Evolutionary conservation across 768 basidiomycete species (phyloP).

Genomic region (Auricularia cornea): DNA sequence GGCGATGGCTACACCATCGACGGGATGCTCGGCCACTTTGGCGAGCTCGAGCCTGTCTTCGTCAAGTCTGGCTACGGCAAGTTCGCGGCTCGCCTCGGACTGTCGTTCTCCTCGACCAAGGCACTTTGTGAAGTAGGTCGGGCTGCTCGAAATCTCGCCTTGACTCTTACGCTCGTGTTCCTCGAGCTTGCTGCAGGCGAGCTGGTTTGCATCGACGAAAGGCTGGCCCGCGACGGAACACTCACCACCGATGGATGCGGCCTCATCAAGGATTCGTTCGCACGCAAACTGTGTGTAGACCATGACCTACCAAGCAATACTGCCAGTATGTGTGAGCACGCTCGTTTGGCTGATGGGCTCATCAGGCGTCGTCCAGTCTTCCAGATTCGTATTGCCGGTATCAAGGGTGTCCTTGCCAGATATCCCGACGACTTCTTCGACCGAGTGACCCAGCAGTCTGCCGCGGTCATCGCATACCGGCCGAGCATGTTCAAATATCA

Average conservation of each 20-base stretch:
- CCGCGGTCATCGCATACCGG: conserved; percentile 15
- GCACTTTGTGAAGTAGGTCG: conserved; percentile 9
- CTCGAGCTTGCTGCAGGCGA: conserved; percentile 10
- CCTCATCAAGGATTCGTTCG: conserved; percentile 14
- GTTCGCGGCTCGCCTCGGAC: conserved; percentile 17
- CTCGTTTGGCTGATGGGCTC: not conserved
- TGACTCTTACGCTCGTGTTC: not conserved
- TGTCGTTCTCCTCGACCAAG: conserved; percentile 18
- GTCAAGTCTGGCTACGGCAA: conserved; percentile 14
- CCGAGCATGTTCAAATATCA: conserved; percentile 16
- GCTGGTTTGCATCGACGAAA: conserved; percentile 8
- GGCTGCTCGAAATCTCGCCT: not conserved
- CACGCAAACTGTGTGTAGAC: conserved; percentile 6
- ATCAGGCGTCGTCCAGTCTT: conserved; percentile 8
- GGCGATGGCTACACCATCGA: conserved; percentile 9
- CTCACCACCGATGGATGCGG: conserved; percentile 19
- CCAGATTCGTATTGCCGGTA: conserved; percentile 14
- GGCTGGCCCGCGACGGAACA: conserved; percentile 13
- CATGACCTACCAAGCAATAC: conserved; percentile 7
- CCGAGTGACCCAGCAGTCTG: conserved; percentile 1
- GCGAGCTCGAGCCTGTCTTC: conserved; percentile 14
- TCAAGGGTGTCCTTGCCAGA: conserved; percentile 14
- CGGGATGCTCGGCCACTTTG: conserved; percentile 12
- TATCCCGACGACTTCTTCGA: conserved; percentile 13
- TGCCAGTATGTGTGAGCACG: conserved; percentile 6